Conservation (phyloP, 2,329 filamentous ascomycete genomes). For the Ophiostoma sp. region DNA sequence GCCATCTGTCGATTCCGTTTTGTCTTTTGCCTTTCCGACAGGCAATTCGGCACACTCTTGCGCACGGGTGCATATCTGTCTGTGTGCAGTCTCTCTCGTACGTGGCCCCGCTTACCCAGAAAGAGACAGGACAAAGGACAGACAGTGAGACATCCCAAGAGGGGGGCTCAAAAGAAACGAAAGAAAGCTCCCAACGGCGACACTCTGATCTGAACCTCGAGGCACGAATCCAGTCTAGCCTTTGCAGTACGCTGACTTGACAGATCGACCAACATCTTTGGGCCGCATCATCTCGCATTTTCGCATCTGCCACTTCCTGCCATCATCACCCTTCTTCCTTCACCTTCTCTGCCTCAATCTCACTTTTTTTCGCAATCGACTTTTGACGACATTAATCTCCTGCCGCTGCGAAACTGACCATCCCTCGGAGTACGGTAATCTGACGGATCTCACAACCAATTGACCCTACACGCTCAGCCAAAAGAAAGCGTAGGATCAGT, state of each 20-base stretch:
- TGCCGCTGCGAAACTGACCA: too few relatives aligned
- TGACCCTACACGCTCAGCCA: not conserved
- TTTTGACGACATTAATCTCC: not conserved
- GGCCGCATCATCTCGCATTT: not conserved
- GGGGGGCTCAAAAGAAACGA: slow-evolving; percentile 11
- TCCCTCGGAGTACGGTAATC: not conserved
- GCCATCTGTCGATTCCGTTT: not conserved
- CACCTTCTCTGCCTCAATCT: not conserved
- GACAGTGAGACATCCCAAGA: slow-evolving; percentile 17
- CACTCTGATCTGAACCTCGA: not conserved
- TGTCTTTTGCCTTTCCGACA: not conserved
- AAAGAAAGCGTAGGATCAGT: not conserved
- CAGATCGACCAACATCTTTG: slow-evolving; percentile 6
- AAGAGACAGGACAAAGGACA: slow-evolving; percentile 9
- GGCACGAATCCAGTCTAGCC: slow-evolving; percentile 17
- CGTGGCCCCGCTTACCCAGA: slow-evolving; percentile 8
- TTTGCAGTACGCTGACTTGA: slow-evolving; percentile 17
- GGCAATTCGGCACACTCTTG: slow-evolving; percentile 5
- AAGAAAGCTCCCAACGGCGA: not conserved
- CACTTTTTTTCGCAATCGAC: not conserved
- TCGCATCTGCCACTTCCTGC: not conserved
- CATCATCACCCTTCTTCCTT: not conserved
- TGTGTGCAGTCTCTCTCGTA: slow-evolving; percentile 9
- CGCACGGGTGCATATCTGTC: slow-evolving; percentile 16
- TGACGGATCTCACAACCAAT: not conserved